A percentile compares a stretch with the other conserved stretches of the same genome.
Evolutionary conservation across 257 asterid genomes (phyloP).

Genomic region (Capsicum baccatum): DNA sequence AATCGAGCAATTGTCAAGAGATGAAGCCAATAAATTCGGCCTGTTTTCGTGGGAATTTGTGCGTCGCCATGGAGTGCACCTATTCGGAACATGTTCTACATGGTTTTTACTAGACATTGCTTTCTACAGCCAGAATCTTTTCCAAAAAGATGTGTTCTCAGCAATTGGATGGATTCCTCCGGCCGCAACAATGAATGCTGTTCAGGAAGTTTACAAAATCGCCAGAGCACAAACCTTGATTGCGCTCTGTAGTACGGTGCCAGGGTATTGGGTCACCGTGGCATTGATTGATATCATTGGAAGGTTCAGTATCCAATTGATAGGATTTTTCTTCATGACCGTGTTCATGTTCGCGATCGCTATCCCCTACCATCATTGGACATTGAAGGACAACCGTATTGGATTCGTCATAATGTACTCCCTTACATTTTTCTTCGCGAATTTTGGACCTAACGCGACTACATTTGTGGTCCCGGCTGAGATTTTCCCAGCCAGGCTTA

Average conservation of each 20-base stretch:
- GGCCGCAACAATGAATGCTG: slow-evolving; percentile 39
- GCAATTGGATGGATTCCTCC: slow-evolving; percentile 9
- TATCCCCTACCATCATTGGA: slow-evolving; percentile 42
- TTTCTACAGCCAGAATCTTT: slow-evolving; percentile 2
- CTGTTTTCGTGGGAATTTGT: slow-evolving; percentile 34
- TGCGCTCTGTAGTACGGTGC: slow-evolving; percentile 43
- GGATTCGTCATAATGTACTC: slow-evolving; percentile 38
- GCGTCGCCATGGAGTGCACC: slow-evolving; percentile 34
- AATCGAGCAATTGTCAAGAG: not conserved
- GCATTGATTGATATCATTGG: slow-evolving; percentile 38
- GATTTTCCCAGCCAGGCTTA: slow-evolving; percentile 37
- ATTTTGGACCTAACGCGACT: slow-evolving; percentile 44
- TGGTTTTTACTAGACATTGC: slow-evolving; percentile 40
- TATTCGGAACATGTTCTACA: slow-evolving; percentile 35
- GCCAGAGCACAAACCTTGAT: slow-evolving; percentile 33
- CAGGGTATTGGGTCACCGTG: slow-evolving; percentile 44
- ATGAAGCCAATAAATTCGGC: slow-evolving; percentile 15
- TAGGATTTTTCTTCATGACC: slow-evolving; percentile 35
- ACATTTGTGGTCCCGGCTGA: slow-evolving; percentile 36
- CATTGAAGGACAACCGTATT: not conserved
- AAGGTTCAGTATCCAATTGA: slow-evolving; percentile 27
- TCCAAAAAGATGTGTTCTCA: not conserved
- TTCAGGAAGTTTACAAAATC: slow-evolving; percentile 39
- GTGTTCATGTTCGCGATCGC: slow-evolving; percentile 41
- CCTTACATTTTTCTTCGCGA: slow-evolving; percentile 21